Evolutionary conservation across 495 filamentous ascomycete genomes (phyloP), one percentile per base, ranked within the genome.

Genomic region (Hyaloscypha variabilis): DNA sequence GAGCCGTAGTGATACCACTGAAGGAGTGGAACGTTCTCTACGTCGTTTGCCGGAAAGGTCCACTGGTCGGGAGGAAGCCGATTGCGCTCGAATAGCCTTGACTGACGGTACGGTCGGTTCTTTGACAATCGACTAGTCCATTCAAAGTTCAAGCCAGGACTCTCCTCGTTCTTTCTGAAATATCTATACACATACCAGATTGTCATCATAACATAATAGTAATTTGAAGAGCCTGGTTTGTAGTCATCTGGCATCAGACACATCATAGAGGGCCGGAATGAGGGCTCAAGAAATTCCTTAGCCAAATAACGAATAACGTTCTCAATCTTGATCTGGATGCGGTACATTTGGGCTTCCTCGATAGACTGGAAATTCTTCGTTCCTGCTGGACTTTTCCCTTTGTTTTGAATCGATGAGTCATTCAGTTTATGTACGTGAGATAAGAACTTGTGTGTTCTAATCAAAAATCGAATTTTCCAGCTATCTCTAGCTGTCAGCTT

Each of bases 401-500:
- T 14, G 39, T 14, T 14, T 42, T 42, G 8, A 42, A 11, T 14
- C 17, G 39, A 13, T 11, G 6, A 3, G 8, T 13, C 39, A 10
- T 14, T 42, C 39, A 14, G 39, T 42, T 14, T 58, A 21, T 34
- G 54, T 8, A 29, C 21, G 23, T 54, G 34, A 51, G 14, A 56
- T 1, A 68, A 58, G 29, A 68, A 59, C 49, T 42, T 30, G 29
- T 68, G 60, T 3, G 42, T 42, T 46, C 59, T 68, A 4, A 31
- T 26, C 58, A 68, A 58, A 54, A 59, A 68, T 25, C 66, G 66
- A 23, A 63, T 8, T 64, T 63, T 63, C 30, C 54, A 53, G 29
- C 54, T 24, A 36, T 28, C 29, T 3, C 3, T 24, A 42, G 8
- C 8, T 6, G 14, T 42, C 17, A 42, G 39, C 39, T 24, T 11